phyloP scores from a whole-genome alignment of 169 alveolate species.

The Cryptosporidium tyzzeri region DNA sequence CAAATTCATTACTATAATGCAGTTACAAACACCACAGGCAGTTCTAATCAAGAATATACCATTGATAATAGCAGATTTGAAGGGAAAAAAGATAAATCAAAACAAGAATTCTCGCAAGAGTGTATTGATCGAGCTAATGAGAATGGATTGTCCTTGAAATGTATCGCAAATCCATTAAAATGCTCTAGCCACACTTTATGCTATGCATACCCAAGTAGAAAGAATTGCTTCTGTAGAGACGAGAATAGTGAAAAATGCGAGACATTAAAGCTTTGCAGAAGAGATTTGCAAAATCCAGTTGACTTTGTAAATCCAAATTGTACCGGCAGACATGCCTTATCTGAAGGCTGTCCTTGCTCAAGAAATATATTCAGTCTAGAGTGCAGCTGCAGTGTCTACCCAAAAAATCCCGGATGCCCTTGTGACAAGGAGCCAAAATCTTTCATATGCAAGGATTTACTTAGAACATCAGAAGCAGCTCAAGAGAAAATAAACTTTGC shows the following conservation, averaged over 20 bases:
- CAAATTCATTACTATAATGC: slow-evolving; percentile 45
- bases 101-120: slow-evolving; percentile 18
- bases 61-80: not conserved
- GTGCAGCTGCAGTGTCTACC: slow-evolving; percentile 59
- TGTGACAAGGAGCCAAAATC: slow-evolving; percentile 50
- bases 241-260: slow-evolving; percentile 27
- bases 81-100: not conserved
- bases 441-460: slow-evolving; percentile 44
- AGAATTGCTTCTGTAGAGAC: slow-evolving; percentile 49
- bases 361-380: slow-evolving; percentile 57
- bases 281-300: slow-evolving; percentile 8
- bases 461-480: slow-evolving; percentile 58
- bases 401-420: slow-evolving; percentile 71
- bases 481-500: slow-evolving; percentile 9
- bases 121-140: slow-evolving; percentile 50
- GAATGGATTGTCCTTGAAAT: slow-evolving; percentile 39
- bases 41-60: not conserved
- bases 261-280: slow-evolving; percentile 35
- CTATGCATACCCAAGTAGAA: slow-evolving; percentile 52
- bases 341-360: slow-evolving; percentile 60
- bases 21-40: slow-evolving; percentile 5
- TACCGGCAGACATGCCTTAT: slow-evolving; percentile 30
- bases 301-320: slow-evolving; percentile 32
- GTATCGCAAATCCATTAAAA: slow-evolving; percentile 49
- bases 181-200: slow-evolving; percentile 18